Conservation (phyloP, 106 monocot genomes). For the Phalaenopsis equestris region DNA sequence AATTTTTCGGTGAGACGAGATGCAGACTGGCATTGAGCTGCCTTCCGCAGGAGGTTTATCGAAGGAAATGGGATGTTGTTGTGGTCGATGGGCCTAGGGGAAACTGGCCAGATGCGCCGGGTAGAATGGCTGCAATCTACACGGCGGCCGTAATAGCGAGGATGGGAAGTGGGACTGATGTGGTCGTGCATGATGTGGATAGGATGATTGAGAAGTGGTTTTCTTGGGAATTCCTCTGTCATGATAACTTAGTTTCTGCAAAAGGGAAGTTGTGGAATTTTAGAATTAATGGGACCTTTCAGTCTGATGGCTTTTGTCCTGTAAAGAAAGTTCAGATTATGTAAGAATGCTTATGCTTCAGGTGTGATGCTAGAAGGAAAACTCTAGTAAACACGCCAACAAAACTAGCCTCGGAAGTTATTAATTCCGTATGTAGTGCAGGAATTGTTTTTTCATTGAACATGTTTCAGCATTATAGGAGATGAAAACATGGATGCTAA, state of each 20-base stretch:
- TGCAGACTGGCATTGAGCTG: slow-evolving; percentile 20
- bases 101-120: slow-evolving; percentile 21
- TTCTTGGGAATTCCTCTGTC: slow-evolving; percentile 38
- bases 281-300: background rate
- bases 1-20: background rate
- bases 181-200: slow-evolving; percentile 36
- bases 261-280: slow-evolving; percentile 37
- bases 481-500: no score
- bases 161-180: slow-evolving; percentile 14
- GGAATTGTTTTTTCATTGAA: no score
- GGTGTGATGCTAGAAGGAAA: no score
- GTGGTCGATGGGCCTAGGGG: slow-evolving; percentile 38
- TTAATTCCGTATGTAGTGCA: no score
- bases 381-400: no score
- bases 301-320: background rate
- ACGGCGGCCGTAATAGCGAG: slow-evolving; percentile 28
- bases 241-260: slow-evolving; percentile 18
- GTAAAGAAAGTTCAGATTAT: background rate
- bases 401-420: no score
- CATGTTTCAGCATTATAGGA: no score
- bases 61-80: slow-evolving; percentile 30
- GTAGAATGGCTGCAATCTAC: slow-evolving; percentile 36
- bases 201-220: slow-evolving; percentile 35
- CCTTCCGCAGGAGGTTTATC: slow-evolving; percentile 24
- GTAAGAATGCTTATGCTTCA: background rate